These are phyloP conservation scores for Ilex aquifolium DNA, from an alignment of 257 asterid genomes.

Conservation along the genomic window DNA sequence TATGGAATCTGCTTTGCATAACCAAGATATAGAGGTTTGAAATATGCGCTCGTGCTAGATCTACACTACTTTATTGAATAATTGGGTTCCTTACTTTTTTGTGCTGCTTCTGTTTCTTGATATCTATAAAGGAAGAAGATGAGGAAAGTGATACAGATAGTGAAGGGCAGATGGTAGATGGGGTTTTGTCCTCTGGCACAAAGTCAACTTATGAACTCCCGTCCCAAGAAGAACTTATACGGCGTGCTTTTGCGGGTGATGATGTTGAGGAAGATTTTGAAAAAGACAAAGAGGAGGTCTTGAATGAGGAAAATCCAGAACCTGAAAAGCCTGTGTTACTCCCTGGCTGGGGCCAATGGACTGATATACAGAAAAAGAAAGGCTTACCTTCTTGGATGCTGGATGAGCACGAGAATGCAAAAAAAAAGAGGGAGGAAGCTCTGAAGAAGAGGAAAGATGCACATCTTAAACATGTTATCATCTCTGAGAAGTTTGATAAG, in stretches of 20 bases:
- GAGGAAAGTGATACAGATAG: constrained; percentile 57
- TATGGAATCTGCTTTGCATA: constrained; percentile 18
- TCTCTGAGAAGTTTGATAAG: constrained; percentile 83
- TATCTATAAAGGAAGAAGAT: constrained; percentile 31
- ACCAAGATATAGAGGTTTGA: constrained; percentile 48
- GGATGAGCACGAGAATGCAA: constrained; percentile 66
- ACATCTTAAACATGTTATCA: constrained; percentile 72
- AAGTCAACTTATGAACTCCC: constrained; percentile 67
- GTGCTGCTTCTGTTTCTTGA: constrained; percentile 3
- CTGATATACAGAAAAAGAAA: constrained; percentile 68
- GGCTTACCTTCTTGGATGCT: constrained; percentile 89
- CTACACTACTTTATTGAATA: constrained; percentile 5
- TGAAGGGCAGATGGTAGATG: constrained; percentile 90
- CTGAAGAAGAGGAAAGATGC: constrained; percentile 90
- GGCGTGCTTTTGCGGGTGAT: constrained; percentile 93
- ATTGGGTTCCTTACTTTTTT: constrained; percentile 1
- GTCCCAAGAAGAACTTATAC: constrained; percentile 85
- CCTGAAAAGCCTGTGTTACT: constrained; percentile 74
- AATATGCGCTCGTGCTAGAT: constrained; percentile 3
- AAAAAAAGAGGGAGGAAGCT: constrained; percentile 71
- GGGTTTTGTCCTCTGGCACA: constrained; percentile 66
- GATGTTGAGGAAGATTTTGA: constrained; percentile 85
- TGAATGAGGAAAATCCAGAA: constrained; percentile 81
- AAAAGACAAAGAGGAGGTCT: constrained; percentile 66
- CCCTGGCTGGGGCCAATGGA: constrained; percentile 99